These are phyloP conservation scores for Fraxinus angustifolia DNA, from an alignment of 305 asterid genomes.

Conservation along the genomic window DNA sequence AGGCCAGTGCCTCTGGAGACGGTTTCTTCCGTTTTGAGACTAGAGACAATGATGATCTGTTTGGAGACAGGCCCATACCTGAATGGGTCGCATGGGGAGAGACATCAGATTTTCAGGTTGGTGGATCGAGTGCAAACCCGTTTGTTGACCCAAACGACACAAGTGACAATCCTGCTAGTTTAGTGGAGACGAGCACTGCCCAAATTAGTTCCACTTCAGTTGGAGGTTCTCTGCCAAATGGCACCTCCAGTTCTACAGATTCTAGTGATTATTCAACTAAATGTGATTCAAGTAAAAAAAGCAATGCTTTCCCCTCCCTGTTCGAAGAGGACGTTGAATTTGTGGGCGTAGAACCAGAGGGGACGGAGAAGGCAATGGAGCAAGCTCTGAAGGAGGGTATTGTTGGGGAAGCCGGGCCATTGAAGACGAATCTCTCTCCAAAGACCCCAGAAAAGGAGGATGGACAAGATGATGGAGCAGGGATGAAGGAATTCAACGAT, in stretches of 20 bases:
- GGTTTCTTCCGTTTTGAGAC: constrained; percentile 65
- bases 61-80: constrained; percentile 79
- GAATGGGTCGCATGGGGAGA: constrained; percentile 95
- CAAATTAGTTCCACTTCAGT: constrained; percentile 32
- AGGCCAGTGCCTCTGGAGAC: constrained; percentile 35
- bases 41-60: constrained; percentile 63
- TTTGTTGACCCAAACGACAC: constrained; percentile 46
- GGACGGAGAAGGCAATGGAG: constrained; percentile 88
- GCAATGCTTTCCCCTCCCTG: constrained; percentile 59
- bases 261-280: constrained; percentile 34
- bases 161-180: constrained; percentile 18
- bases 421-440: constrained; percentile 49
- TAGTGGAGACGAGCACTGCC: constrained; percentile 14
- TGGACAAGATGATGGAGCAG: constrained; percentile 52
- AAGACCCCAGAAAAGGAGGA: constrained; percentile 51
- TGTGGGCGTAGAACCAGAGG: constrained; percentile 87
- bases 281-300: constrained; percentile 38
- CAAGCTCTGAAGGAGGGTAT: constrained; percentile 91
- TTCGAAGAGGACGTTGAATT: constrained; percentile 97
- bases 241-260: constrained; percentile 33
- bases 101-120: constrained; percentile 53
- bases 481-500: constrained; percentile 74
- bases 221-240: constrained; percentile 45
- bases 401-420: constrained; percentile 82
- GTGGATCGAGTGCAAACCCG: constrained; percentile 69